Evolutionary conservation across 2,329 filamentous ascomycete species (phyloP), one percentile per base, ranked within the genome.

Genomic region (Colletotrichum sp.): DNA sequence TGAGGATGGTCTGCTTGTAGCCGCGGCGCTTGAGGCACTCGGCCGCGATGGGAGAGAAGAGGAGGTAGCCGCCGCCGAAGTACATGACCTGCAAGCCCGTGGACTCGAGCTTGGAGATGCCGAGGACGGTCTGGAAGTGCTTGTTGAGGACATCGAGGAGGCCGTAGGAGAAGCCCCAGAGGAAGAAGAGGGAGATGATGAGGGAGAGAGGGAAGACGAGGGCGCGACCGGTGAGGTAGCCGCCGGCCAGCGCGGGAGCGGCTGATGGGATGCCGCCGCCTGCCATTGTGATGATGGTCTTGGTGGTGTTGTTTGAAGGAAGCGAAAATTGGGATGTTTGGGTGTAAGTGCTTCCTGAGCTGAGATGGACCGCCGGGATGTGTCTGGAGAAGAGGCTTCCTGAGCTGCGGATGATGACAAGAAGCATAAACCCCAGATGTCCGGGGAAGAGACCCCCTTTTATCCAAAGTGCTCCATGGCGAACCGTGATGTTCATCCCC

Each of bases 201-300:
- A 77, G 89, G 78, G 80, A 87, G 64, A 90, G 85, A 12, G 89
- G 89, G 77, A 88, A 84, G 80, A 90, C 87, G 69, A 89, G 85
- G 16, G 79, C 80, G 44, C 72, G 80, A 64, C 82, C 85, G 82
- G 73, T 84, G 81, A 77, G 83, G 80, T 83, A 87, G 75, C 86
- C 85, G 65, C 84, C 82, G 67, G 81, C 80, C 32, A 87, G 80
- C 34, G 82, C 79, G 32, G 84, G 82, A 30, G 83, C 80, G 65
- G 81, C 81, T 39, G 85, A 81, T 18, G 86, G 84, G 39, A 86
- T 77, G 76, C 85, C 86, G 72, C 86, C 86, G 74, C 86, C 86
- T 78, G 84, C 86, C 86, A 87, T 87, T 80, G 75, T 81, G 76
- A 71, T 30, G 24, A 62, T 49, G 18, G 28, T 34, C 16, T 5